phyloP scores from a whole-genome alignment of 257 asterid species.

The Przewalskia tangutica region DNA sequence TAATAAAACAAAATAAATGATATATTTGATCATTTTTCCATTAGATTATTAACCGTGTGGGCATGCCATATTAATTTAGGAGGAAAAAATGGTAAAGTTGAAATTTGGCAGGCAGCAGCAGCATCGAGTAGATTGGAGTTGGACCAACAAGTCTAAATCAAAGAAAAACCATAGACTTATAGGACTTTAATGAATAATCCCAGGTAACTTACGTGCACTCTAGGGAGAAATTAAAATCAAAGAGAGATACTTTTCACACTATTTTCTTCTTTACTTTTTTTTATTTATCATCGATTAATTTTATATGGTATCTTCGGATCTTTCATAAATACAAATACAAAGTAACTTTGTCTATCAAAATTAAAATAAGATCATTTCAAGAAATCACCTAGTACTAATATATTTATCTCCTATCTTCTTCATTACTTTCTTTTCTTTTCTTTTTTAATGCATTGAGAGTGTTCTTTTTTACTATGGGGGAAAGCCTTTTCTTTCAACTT shows the following conservation, averaged over 20 bases:
- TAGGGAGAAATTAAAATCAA: neutral
- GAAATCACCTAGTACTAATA: no score
- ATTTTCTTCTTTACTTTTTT: neutral
- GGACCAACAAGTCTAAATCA: constrained; percentile 14
- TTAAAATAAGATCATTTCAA: no score
- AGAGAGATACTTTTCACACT: constrained; percentile 19
- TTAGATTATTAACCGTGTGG: neutral
- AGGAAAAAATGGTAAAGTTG: no score
- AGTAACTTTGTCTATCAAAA: no score
- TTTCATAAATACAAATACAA: no score
- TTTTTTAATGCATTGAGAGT: neutral
- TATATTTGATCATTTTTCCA: neutral
- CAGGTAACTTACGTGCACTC: constrained; percentile 6
- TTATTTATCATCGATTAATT: no score
- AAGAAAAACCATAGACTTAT: constrained; percentile 13
- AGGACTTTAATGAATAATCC: neutral
- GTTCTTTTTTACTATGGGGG: neutral
- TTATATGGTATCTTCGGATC: no score
- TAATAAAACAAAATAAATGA: no score
- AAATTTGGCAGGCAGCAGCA: constrained; percentile 6
- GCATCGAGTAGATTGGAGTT: constrained; percentile 6
- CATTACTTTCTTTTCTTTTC: neutral
- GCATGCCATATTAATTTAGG: neutral
- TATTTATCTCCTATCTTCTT: no score
- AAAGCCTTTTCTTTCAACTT: neutral